These are phyloP conservation scores for Calonectria pteridis DNA, from an alignment of 2,329 filamentous ascomycete species.

Conservation along the genomic window DNA sequence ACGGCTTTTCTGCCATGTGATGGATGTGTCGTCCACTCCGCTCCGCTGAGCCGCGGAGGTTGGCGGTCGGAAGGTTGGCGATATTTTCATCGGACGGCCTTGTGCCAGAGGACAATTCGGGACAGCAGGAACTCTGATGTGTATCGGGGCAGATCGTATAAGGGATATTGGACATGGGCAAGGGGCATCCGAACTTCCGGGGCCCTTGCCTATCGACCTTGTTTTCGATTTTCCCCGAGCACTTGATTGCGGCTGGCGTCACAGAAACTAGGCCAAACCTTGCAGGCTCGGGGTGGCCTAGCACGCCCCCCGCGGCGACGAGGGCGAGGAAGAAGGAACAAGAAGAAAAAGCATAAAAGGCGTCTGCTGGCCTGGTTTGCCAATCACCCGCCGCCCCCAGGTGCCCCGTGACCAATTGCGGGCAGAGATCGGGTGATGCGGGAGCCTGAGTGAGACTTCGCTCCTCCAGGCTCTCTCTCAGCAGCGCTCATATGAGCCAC, in stretches of 20 bases:
- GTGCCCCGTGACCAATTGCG: conserved; percentile 7
- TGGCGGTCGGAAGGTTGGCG: background rate
- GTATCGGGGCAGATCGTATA: conserved; percentile 7
- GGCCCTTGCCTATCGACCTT: background rate
- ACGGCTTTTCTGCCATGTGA: conserved; percentile 4
- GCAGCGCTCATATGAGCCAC: background rate
- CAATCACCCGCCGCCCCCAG: background rate
- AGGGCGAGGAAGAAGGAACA: background rate
- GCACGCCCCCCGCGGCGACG: background rate
- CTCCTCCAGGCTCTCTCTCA: no score
- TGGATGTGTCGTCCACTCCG: background rate
- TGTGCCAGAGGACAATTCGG: background rate
- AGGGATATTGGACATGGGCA: conserved; percentile 7
- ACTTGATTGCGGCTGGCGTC: background rate
- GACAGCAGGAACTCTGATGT: background rate
- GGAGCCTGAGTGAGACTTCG: background rate
- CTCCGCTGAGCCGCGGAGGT: background rate
- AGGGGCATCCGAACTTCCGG: conserved; percentile 2
- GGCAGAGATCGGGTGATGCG: conserved; percentile 10
- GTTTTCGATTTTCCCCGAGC: background rate
- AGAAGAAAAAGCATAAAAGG: background rate
- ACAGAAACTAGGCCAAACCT: conserved; percentile 9
- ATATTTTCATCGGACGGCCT: background rate
- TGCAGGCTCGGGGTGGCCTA: background rate
- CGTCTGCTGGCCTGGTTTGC: background rate